Base-by-base conservation (phyloP, 2,329 filamentous ascomycete species). In the Diaporthe longicolla region DNA sequence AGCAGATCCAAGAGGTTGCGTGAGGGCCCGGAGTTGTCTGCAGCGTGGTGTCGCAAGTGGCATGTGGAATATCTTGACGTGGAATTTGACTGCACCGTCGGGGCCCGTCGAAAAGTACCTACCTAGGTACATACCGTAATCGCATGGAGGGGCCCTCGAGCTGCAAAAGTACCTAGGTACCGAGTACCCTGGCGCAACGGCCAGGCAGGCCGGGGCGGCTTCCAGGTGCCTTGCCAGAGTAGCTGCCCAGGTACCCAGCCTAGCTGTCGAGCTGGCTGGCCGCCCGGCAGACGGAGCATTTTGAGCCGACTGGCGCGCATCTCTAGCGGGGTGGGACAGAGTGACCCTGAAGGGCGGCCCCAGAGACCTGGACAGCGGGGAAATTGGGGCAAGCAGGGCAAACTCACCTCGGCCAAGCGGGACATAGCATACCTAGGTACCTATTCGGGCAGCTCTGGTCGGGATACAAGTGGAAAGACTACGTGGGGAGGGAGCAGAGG, bases 241-340 rank as follows among this genome's bases (percentile, higher is more conserved):
- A n/a, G n/a, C n/a, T n/a, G 17, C 43, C 19, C 10, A 29, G 24
- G 52, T 50, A 70, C 55, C 17, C n/a, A 11, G 52, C 4, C 4
- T 32, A 32, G 29, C 29, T 32, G 29, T 32, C 29, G 29, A 32
- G 29, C 29, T 32, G 29, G 29, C 29, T 7, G 29, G 45, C 10
- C 37, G 57, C n/a, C 54, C 69, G 73, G 73, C 58, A 26, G 43
- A 54, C 58, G 73, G 74, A 40, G 65, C 29, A 66, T 61, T 70
- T 70, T 75, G n/a, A 75, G 70, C 73, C 73, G 74, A 75, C 74
- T 76, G 73, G 74, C 50, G 74, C 74, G 74, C 74, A 66, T 76
- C 61, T 73, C 29, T 35, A 70, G 40, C 55, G 63, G 61, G 50
- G 61, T 52, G 63, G 63, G 61, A 66, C 61, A 66, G 11, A 35